Base-by-base conservation (phyloP, 176 grass and related monocot species). In the Hyparrhenia diplandra region DNA sequence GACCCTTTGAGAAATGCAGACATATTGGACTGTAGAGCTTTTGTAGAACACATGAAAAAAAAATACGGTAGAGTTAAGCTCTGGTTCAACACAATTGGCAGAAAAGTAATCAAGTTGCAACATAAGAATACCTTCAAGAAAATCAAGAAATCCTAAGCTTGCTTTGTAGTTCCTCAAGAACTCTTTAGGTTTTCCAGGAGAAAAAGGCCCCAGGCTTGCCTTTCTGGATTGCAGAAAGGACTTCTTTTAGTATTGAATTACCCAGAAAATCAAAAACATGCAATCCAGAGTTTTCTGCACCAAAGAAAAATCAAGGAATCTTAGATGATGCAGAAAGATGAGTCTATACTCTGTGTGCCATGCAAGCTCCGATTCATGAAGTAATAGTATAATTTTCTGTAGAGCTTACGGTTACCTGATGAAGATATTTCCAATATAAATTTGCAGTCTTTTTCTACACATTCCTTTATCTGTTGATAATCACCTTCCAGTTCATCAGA, bases 201-300 rank as follows among this genome's bases (percentile, higher is more conserved):
- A 99, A 77, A 77, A 89, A 95, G 31, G 96, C 90, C 83, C 93
- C 90, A 43, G 96, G 91, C 75, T 95, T 99, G 70, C 90, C 90
- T 71, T 95, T 99, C 67, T 95, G 85, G 73, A 99, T 93, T 31
- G 91, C 88, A 79, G 89, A 84, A 81, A 95, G 80, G 8, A 95
- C 90, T 86, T 99, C 96, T 78, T 95, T 99, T 60, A 99, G 80
- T 84, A 99, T 91, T 59, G 96, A 95, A 90, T 99, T 99, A 29
- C 90, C 92, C 76, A 99, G 80, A 86, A 99, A 99, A 87, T 95
- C 80, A 91, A 99, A 99, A 85, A 99, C 87, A 91, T 99, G 96
- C 64, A 99, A 87, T 67, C 93, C 96, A 67, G 96, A 99, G 83
- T 99, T 99, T 85, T 77, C 96, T 99, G 89, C 67, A 89, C 60